phyloP scores from a whole-genome alignment of 192 early-diverging fungal species.

The Entrophospora sp. region DNA sequence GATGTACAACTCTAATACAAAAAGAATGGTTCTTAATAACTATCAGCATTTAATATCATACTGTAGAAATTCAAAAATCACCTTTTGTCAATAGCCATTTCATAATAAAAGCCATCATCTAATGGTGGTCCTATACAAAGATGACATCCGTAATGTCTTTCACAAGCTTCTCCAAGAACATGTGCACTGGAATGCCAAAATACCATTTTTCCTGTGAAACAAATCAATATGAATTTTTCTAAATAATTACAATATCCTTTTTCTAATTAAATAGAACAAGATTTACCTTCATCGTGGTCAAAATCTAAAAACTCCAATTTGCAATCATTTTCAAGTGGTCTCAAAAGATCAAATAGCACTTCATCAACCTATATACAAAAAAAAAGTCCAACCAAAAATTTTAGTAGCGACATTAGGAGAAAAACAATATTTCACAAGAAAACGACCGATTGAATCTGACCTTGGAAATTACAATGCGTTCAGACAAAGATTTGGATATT shows the following conservation, averaged over 20 bases:
- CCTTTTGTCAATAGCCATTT: constrained; percentile 77
- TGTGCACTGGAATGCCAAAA: constrained; percentile 99
- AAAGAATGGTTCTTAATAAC: no score
- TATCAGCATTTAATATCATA: no score
- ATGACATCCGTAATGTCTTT: constrained; percentile 95
- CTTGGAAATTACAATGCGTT: constrained; percentile 91
- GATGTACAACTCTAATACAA: constrained; percentile 54
- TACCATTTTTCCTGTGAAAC: constrained; percentile 62
- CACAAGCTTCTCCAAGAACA: constrained; percentile 94
- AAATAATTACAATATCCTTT: neutral
- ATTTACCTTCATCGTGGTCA: constrained; percentile 73
- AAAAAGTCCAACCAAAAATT: neutral
- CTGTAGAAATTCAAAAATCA: constrained; percentile 1
- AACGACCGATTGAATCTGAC: constrained; percentile 36
- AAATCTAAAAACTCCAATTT: constrained; percentile 88
- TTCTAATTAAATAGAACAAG: neutral
- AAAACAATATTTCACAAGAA: neutral
- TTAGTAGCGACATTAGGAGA: neutral
- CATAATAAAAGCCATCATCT: constrained; percentile 93
- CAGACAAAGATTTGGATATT: constrained; percentile 84
- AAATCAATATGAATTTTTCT: neutral
- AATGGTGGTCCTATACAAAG: constrained; percentile 94
- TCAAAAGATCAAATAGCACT: constrained; percentile 76
- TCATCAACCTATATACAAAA: constrained; percentile 52
- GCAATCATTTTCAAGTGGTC: constrained; percentile 77